Base-by-base conservation (phyloP, 2,329 filamentous ascomycete species). In the Xylaria multiplex region DNA sequence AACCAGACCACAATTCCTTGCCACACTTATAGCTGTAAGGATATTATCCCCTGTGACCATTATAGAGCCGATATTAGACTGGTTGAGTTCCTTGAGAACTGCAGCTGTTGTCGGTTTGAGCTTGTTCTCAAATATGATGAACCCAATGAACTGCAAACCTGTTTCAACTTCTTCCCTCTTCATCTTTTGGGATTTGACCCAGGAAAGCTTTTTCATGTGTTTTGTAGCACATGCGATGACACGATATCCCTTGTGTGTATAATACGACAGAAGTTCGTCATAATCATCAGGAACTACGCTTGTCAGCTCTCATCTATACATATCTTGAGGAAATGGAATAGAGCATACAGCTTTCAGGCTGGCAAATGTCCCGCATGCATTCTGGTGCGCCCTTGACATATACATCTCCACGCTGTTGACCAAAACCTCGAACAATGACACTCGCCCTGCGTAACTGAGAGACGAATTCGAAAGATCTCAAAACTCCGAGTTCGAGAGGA, bases 21-120 rank as follows among this genome's bases (percentile, higher is more conserved):
- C 95, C 61, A 99, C 96, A 73, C 94, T 97, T 75, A 99, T 94
- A 24, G 96, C 96, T 9, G 96, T 99, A 61, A 98, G 81, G 69
- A 98, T 98, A 72, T 99, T 99, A 82, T 99, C 96, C 35, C 96
- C 96, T 0, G 96, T 99, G 69, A 96, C 96, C 96, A 99, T 99
- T 58, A 97, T 89, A 32, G 91, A 91, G 42, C 93, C 88, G 71
- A 99, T 97, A 62, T 91, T 91, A 7, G 96, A 95, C 59, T 90
- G 84, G 37, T 88, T 85, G 2, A 99, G 85, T 79, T 98, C 94
- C 62, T 91, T 86, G 30, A 99, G 88, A 40, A 97, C 91, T 1
- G 85, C 86, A 1, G 92, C 86, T 0, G 95, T 97, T 22, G 88
- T 93, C 1, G 92, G 90, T 78, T 99, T 99, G 67, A 99, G 82